Percentiles rank a stretch among this genome's conserved stretches.
Evolutionary conservation across 768 basidiomycete species (phyloP).

Genomic region (Zangia roseola): DNA sequence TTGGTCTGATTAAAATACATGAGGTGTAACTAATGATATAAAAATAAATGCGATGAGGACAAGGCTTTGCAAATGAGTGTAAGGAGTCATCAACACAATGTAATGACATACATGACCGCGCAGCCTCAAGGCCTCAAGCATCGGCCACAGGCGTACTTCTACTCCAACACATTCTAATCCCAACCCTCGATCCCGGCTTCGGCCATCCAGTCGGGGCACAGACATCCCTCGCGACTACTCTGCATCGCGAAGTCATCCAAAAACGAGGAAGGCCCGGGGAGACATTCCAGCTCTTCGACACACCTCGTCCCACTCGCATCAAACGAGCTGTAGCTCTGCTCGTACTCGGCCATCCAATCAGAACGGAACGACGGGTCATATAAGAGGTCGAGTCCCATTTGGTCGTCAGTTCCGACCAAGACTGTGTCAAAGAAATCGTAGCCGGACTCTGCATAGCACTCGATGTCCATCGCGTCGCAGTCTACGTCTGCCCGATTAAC

Average conservation of each 20-base stretch:
- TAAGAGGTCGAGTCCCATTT: constrained; percentile 1
- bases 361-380: constrained; percentile 8
- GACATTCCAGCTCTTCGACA: background rate
- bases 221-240: constrained; percentile 10
- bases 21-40: too few relatives aligned
- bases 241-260: background rate
- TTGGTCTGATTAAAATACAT: too few relatives aligned
- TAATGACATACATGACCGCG: too few relatives aligned
- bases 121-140: too few relatives aligned
- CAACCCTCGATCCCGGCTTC: constrained; percentile 14
- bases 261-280: background rate
- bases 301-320: background rate
- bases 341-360: constrained; percentile 15
- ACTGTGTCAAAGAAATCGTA: background rate
- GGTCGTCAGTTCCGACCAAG: constrained; percentile 1
- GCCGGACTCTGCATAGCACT: background rate
- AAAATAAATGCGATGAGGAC: too few relatives aligned
- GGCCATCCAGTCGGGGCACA: constrained; percentile 26
- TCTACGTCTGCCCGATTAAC: background rate
- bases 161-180: constrained; percentile 1
- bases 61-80: too few relatives aligned
- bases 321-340: constrained; percentile 5
- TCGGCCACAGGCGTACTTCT: too few relatives aligned
- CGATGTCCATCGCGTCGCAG: background rate
- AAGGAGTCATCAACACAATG: too few relatives aligned